Conservation (phyloP, 1,284 basidiomycete genomes). For the Malassezia slooffiae region DNA sequence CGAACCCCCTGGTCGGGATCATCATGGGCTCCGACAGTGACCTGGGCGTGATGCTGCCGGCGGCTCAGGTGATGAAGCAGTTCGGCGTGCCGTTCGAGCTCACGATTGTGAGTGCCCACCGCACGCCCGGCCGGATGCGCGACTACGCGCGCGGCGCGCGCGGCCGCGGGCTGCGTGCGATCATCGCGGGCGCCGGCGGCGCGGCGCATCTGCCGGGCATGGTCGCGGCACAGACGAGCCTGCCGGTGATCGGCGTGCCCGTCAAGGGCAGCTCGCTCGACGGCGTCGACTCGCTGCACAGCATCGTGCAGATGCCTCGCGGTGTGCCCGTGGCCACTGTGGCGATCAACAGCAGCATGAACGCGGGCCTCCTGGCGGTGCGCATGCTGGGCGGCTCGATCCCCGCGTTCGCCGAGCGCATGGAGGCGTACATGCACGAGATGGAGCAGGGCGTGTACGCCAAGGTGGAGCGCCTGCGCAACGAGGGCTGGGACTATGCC, state of each 20-base stretch:
- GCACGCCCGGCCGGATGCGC: conserved; percentile 78
- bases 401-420: conserved; percentile 57
- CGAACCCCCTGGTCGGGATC: conserved; percentile 73
- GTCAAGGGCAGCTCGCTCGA: conserved; percentile 89
- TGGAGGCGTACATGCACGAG: conserved; percentile 64
- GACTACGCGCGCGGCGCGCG: conserved; percentile 70
- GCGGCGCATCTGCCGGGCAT: conserved; percentile 96
- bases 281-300: conserved; percentile 89
- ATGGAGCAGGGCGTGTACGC: conserved; percentile 71
- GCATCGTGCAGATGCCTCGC: conserved; percentile 97
- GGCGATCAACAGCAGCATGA: conserved; percentile 90
- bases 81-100: conserved; percentile 84
- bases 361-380: conserved; percentile 82
- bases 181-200: conserved; percentile 92
- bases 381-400: conserved; percentile 68
- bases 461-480: conserved; percentile 67
- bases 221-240: conserved; percentile 83
- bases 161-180: conserved; percentile 61
- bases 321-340: conserved; percentile 95
- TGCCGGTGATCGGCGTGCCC: conserved; percentile 92
- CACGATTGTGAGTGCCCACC: conserved; percentile 89
- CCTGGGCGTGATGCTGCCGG: conserved; percentile 79
- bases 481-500: conserved; percentile 67
- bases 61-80: conserved; percentile 68
- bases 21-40: conserved; percentile 99